Evolutionary conservation across 371 early-diverging fungal species (phyloP), one percentile per base, ranked within the genome.

Genomic region (Rhizopus sp.): DNA sequence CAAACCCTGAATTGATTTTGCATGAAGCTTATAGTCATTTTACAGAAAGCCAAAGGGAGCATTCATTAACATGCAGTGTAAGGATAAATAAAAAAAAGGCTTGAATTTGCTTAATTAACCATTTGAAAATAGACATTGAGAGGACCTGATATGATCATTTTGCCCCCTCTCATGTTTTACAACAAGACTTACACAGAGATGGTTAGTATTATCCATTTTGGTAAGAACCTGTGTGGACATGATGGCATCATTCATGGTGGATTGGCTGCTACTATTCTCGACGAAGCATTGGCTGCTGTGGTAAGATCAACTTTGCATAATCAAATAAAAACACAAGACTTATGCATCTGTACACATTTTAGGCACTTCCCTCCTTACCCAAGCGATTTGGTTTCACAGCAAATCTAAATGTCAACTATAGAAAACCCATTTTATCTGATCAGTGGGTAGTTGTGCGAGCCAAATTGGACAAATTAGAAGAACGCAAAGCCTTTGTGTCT

Each of bases 221-320:
- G 79, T 15, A 68, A 57, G 10, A 65, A 75, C 7, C 33, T 72
- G 2, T 89, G 90, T 53, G 91, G 91, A 5, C 91, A 90, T 66
- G 84, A 86, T 33, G 81, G 83, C 29, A 87, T 91, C 63, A 81
- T 91, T 30, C 93, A 91, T 57, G 91, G 91, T 12, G 93, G 93
- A 34, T 66, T 90, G 16, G 77, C 86, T 59, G 88, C 86, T 0
- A 89, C 89, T 6, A 55, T 92, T 41, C 73, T 91, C 37, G 93
- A 91, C 70, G 90, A 88, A 54, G 67, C 59, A 10, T 68, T 81
- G 13, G 80, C 78, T 15, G 74, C 70, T 64, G 77, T 83, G 35
- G 84, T 83, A 83, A 71, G 84, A 44, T 10, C 3, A 10, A n/a
- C 17, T 10, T n/a, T 38, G 37, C 38, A 30, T n/a, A 35, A 31